Evolutionary conservation across 2,329 filamentous ascomycete genomes (phyloP).

Genomic region (Sporothrix humicola): DNA sequence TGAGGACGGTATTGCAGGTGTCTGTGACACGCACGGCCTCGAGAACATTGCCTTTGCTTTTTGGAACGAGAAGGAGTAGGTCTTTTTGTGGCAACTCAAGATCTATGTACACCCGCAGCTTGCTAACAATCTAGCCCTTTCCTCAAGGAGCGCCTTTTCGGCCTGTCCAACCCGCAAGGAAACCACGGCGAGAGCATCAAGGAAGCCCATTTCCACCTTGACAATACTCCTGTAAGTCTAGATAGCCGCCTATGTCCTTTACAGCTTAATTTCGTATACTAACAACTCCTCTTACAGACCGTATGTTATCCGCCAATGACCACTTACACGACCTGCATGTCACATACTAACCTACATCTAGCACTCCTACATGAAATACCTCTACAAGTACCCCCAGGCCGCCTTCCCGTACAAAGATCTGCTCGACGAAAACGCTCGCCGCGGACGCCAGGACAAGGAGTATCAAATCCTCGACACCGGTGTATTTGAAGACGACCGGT

Average conservation of each 20-base stretch:
- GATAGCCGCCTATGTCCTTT: conserved; percentile 46
- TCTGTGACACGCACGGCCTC: conserved; percentile 85
- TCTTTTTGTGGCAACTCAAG: conserved; percentile 19
- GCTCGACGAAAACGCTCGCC: conserved; percentile 78
- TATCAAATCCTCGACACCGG: conserved; percentile 93
- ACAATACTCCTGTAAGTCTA: conserved; percentile 77
- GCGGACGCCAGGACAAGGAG: conserved; percentile 77
- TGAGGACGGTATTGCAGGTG: conserved; percentile 94
- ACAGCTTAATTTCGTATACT: conserved; percentile 34
- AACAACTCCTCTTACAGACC: conserved; percentile 48
- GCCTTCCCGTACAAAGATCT: conserved; percentile 92
- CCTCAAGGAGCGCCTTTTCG: conserved; percentile 93
- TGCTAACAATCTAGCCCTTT: conserved; percentile 71
- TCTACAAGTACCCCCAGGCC: conserved; percentile 95
- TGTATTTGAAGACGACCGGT: conserved; percentile 83
- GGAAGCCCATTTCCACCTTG: conserved; percentile 93
- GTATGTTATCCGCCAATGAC: conserved; percentile 45
- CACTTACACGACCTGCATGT: not conserved
- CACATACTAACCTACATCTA: conserved; percentile 46
- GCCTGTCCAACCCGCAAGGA: conserved; percentile 92
- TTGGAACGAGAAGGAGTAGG: conserved; percentile 95
- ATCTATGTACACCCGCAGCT: not conserved
- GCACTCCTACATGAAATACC: conserved; percentile 99
- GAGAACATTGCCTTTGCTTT: conserved; percentile 96
- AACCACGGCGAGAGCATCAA: conserved; percentile 98